Conservation (phyloP, 805 yeast genomes). For the baker's yeast (Saccharomyces cerevisiae) region DNA sequence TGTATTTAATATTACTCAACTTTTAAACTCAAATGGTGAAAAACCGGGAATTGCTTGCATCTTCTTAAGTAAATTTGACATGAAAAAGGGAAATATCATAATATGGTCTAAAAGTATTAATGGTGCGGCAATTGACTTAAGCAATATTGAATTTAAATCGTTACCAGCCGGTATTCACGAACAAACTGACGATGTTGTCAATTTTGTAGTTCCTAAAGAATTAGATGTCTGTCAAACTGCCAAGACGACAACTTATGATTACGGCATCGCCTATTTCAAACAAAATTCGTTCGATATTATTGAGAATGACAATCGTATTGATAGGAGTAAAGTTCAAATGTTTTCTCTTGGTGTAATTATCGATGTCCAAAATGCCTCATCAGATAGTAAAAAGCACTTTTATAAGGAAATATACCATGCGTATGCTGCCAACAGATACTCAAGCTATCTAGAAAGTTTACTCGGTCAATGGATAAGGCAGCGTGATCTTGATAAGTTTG, state of each 20-base stretch:
- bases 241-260: slow-evolving; percentile 15
- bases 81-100: slow-evolving; percentile 26
- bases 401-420: slow-evolving; percentile 2
- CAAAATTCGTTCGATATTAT: slow-evolving; percentile 34
- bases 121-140: slow-evolving; percentile 24
- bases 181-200: slow-evolving; percentile 41
- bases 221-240: slow-evolving; percentile 9
- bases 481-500: slow-evolving; percentile 7
- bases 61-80: slow-evolving; percentile 28
- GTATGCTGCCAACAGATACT: slow-evolving; percentile 6
- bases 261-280: slow-evolving; percentile 45
- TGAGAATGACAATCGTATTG: slow-evolving; percentile 18
- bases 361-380: slow-evolving; percentile 30
- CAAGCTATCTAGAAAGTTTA: slow-evolving; percentile 14
- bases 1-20: background rate
- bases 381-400: slow-evolving; percentile 2
- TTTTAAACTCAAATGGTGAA: slow-evolving; percentile 4
- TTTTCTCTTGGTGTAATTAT: slow-evolving; percentile 56
- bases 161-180: slow-evolving; percentile 64
- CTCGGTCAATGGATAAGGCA: slow-evolving; percentile 18
- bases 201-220: slow-evolving; percentile 37
- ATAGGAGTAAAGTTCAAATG: slow-evolving; percentile 45
- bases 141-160: slow-evolving; percentile 52
- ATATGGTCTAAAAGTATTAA: slow-evolving; percentile 20
- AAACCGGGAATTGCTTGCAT: slow-evolving; percentile 15